A percentile compares a stretch with the other conserved stretches of the same genome.
phyloP scores from a whole-genome alignment of 2,329 filamentous ascomycete species.

The Polychaeton citri region DNA sequence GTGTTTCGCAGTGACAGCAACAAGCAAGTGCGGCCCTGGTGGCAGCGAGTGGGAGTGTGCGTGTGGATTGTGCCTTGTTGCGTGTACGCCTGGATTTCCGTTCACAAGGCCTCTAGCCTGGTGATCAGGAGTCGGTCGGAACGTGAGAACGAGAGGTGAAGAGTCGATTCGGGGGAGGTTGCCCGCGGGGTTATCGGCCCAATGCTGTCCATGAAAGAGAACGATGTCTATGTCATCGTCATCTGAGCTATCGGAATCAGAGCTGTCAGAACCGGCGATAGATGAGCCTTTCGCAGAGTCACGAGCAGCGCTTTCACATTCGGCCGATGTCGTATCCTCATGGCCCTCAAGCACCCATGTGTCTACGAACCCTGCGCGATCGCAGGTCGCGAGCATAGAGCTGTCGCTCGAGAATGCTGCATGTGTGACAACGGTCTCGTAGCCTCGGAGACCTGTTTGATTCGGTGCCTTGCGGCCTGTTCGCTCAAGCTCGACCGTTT shows the following conservation, averaged over 20 bases:
- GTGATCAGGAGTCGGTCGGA: conserved; percentile 23
- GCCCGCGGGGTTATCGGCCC: conserved; percentile 58
- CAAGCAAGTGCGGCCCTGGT: conserved; percentile 39
- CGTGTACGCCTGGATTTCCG: conserved; percentile 35
- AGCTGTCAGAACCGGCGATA: conserved; percentile 16
- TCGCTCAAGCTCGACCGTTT: conserved; percentile 26
- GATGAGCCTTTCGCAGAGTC: conserved; percentile 15
- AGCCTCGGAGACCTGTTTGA: conserved; percentile 44
- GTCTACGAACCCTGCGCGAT: conserved; percentile 75
- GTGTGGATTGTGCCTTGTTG: conserved; percentile 37
- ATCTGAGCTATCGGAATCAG: conserved; percentile 21
- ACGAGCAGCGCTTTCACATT: conserved; percentile 22
- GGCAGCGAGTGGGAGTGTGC: conserved; percentile 44
- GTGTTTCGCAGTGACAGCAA: conserved; percentile 50
- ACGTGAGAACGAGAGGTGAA: conserved; percentile 31
- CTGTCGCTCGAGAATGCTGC: conserved; percentile 69
- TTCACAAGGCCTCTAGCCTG: conserved; percentile 19
- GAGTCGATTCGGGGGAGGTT: conserved; percentile 34
- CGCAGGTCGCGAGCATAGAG: conserved; percentile 62
- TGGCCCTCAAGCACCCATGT: conserved; percentile 62
- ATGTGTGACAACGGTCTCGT: conserved; percentile 63
- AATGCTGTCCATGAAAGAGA: conserved; percentile 49
- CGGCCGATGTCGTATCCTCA: conserved; percentile 34
- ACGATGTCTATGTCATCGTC: conserved; percentile 37
- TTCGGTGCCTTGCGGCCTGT: conserved; percentile 16